A percentile compares a stretch with the other conserved stretches of the same genome.
These are phyloP conservation scores for Pyrenophora teres DNA, from an alignment of 2,329 filamentous ascomycete genomes.

Conservation along the genomic window DNA sequence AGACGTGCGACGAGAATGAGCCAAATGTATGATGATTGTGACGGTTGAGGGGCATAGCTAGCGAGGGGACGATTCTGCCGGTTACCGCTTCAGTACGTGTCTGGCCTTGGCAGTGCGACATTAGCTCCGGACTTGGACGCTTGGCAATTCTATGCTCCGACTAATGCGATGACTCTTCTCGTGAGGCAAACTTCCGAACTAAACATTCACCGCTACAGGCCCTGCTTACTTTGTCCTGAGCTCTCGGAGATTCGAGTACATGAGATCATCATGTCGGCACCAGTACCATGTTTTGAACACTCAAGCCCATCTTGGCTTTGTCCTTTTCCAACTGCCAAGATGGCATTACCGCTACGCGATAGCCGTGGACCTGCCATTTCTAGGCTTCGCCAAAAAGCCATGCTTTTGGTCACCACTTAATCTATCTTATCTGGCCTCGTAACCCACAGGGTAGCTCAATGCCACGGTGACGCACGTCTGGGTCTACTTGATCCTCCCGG, in stretches of 20 bases:
- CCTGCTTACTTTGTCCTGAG: too few relatives aligned
- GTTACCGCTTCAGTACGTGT: conserved; percentile 2
- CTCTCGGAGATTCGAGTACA: too few relatives aligned
- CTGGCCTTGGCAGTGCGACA: background rate
- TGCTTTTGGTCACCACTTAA: conserved; percentile 14
- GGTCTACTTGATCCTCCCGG: conserved; percentile 17
- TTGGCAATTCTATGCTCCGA: too few relatives aligned
- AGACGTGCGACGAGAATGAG: too few relatives aligned
- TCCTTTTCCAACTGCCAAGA: conserved; percentile 7
- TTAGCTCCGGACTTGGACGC: too few relatives aligned
- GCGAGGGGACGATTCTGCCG: too few relatives aligned
- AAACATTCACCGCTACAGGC: too few relatives aligned
- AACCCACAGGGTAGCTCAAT: conserved; percentile 3
- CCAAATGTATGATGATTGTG: too few relatives aligned
- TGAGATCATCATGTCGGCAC: background rate
- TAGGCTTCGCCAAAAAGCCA: conserved; percentile 5
- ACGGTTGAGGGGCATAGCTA: too few relatives aligned
- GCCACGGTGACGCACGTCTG: conserved; percentile 1
- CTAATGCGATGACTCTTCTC: too few relatives aligned
- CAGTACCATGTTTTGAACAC: background rate
- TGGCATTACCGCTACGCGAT: conserved; percentile 14
- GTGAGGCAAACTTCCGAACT: too few relatives aligned
- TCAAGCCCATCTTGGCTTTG: background rate
- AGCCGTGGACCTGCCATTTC: conserved; percentile 1
- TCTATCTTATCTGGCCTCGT: conserved; percentile 18